Evolutionary conservation across 2,329 filamentous ascomycete genomes (phyloP), one percentile per base, ranked within the genome.

Genomic region (Onygenales sp.): DNA sequence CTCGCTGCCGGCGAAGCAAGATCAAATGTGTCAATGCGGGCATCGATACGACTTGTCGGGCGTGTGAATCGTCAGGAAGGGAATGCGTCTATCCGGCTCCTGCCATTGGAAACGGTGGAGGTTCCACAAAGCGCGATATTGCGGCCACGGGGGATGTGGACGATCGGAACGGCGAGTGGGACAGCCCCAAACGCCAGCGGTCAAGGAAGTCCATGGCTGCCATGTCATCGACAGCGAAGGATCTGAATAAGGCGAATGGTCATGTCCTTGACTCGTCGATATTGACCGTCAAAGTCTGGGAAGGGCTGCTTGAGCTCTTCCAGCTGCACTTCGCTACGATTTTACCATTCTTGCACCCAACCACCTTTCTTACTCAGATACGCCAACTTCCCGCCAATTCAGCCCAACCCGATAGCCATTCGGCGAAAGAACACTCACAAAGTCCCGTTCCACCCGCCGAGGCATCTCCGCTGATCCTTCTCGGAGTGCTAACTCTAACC

Each of bases 11-110:
- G 54, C 82, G 82, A 62, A 89, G 86, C 66, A 94, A 93, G 72
- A 88, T 92, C 66, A 92, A 92, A 71, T 94, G 89, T 72, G 83
- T 89, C 68, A 93, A 93, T 70, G 79, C 81, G 60, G 87, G 87
- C 56, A 80, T 84, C 54, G 80, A 80, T 57, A 84, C 82, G 13
- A 82, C 81, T 13, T 94, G 89, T 72, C 82, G 87, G 57, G 83
- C 83, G 10, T 94, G 89, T 66, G 80, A 85, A 64, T 83, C 83
- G 55, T 81, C 81, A 50, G 82, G 84, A 44, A 80, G 86, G 64
- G 80, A 87, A 55, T 93, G 89, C 66, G 79, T 80, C 57, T 89
- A 90, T 67, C 85, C 86, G 7, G 65, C 69, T 32, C 71, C 71
- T 2, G 69, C 70, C 33, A 64, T 69, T 50, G 68, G 69, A 10